Evolutionary conservation across 2,329 filamentous ascomycete species (phyloP), one percentile per base, ranked within the genome.

Genomic region (Monosporascus sp.): DNA sequence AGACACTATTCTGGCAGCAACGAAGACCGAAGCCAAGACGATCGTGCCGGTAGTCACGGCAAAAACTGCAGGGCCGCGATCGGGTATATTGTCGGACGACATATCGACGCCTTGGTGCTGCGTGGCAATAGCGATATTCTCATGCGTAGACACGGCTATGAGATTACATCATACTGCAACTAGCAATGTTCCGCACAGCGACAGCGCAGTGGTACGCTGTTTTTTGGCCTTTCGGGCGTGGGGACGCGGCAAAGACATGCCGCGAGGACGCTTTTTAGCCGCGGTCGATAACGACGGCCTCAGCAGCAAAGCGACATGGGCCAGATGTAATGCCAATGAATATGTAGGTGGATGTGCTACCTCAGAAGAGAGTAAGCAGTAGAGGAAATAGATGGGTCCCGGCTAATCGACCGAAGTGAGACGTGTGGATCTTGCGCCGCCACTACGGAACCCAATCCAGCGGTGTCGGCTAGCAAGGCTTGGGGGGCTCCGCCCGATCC

Each of bases 1-100:
- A 55, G 88, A 90, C 43, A 89, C 72, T 60, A 96, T 76, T 51
- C 92, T 84, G 37, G 89, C 79, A 43, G 77, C 76, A 60, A 96
- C 89, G 66, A 96, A 93, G 51, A 88, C 64, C 39, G 87, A 87
- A 49, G 89, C 84, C 50, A 92, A 68, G 22, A 79, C 79, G 56
- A 92, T 79, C 49, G 87, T 89, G 20, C 79, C 74, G 6, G 82
- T 80, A n/a, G 86, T 87, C 57, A 90, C 87, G 60, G 81, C 81
- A 63, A 91, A 82, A 50, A 90, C 86, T 38, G 77, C 73, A 52
- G 79, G 78, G 22, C 82, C 81, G 39, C 81, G 78, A 66, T 83
- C 73, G 44, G 62, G 58, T 41, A 55, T 53, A 49, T 52, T 38
- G 51, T 20, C 49, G 47, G 59, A 53, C 52, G 57, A 57, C 54